phyloP scores from a whole-genome alignment of 345 rosid genomes.

The Diplotaxis tenuifolia region DNA sequence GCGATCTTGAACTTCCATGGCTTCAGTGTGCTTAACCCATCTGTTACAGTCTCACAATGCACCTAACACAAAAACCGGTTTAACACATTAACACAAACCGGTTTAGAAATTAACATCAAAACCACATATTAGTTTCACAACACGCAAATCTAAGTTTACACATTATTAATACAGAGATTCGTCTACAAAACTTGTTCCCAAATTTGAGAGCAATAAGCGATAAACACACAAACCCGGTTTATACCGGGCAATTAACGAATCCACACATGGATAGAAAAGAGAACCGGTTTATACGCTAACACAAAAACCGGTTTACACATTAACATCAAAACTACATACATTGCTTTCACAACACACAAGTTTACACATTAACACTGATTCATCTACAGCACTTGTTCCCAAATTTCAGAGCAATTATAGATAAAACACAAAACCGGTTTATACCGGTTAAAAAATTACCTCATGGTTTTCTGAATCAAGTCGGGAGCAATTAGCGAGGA shows the following conservation, averaged over 20 bases:
- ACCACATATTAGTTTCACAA: background rate
- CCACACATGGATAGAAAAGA: too few species aligned
- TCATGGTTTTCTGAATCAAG: slow-evolving; percentile 68
- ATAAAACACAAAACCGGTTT: background rate
- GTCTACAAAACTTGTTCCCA: background rate
- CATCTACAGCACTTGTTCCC: background rate
- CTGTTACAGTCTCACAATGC: slow-evolving; percentile 65
- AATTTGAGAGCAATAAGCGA: background rate
- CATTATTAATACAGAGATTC: too few species aligned
- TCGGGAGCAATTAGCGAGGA: slow-evolving; percentile 70
- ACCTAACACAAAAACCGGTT: slow-evolving; percentile 37
- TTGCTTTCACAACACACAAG: background rate
- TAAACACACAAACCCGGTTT: background rate
- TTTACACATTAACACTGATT: too few species aligned
- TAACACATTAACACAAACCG: too few species aligned
- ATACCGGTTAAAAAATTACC: slow-evolving; percentile 31
- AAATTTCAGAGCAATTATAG: background rate
- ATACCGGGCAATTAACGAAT: too few species aligned
- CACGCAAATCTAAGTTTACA: too few species aligned
- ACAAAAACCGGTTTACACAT: background rate
- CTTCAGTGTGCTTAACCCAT: slow-evolving; percentile 46
- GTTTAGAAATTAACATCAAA: too few species aligned
- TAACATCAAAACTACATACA: background rate
- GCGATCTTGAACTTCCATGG: slow-evolving; percentile 85
- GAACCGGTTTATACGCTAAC: background rate